Conservation (phyloP, 202 grass and related monocot species). For the Setaria italica region DNA sequence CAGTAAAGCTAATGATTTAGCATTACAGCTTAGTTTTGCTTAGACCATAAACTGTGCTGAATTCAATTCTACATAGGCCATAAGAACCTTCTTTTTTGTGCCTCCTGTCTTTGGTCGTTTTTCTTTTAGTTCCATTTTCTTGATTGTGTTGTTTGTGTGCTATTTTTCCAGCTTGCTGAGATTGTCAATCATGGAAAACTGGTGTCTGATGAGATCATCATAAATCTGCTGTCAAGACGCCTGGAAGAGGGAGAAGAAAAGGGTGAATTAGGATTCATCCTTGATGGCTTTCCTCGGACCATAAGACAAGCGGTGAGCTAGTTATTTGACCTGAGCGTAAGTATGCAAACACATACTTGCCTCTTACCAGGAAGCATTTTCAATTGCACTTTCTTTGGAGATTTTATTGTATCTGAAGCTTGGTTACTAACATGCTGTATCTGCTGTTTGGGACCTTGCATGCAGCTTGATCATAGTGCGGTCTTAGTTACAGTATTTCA, state of each 20-base stretch:
- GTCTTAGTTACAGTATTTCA: background rate
- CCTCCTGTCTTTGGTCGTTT: background rate
- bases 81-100: background rate
- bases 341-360: slow-evolving; percentile 48
- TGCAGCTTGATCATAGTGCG: background rate
- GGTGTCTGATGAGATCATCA: slow-evolving; percentile 93
- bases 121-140: background rate
- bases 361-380: background rate
- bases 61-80: background rate
- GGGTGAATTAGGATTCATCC: slow-evolving; percentile 91
- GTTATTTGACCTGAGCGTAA: slow-evolving; percentile 54
- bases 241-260: slow-evolving; percentile 77
- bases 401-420: background rate
- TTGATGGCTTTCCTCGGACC: slow-evolving; percentile 95
- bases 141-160: background rate
- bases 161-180: slow-evolving; percentile 71
- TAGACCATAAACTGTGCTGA: background rate
- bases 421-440: background rate
- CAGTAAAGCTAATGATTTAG: background rate
- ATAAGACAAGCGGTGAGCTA: slow-evolving; percentile 98
- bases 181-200: slow-evolving; percentile 91
- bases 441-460: background rate
- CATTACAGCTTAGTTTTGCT: background rate
- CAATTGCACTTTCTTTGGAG: background rate
- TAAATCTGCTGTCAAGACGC: slow-evolving; percentile 84